Percentiles rank a stretch among this genome's conserved stretches.
Conservation (phyloP, 345 rosid genomes). For the Salix suchowensis region DNA sequence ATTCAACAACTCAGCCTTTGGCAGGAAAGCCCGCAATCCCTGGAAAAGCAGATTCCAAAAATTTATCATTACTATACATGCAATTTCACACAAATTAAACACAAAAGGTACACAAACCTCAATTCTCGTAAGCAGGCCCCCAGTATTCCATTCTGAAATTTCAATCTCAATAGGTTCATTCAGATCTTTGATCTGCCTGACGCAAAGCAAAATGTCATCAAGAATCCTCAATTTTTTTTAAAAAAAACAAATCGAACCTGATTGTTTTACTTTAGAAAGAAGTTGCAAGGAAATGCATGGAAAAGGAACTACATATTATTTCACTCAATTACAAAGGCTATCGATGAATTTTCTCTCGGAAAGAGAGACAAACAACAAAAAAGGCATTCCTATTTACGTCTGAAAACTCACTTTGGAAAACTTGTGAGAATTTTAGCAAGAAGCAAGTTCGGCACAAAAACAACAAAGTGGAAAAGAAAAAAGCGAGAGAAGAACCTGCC, state of each 20-base stretch:
- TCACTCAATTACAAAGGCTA: neutral
- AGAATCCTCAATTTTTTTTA: constrained; percentile 8
- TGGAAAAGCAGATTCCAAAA: constrained; percentile 29
- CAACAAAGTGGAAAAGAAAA: neutral
- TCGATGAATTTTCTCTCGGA: neutral
- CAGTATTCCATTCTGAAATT: constrained; percentile 86
- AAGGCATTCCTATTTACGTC: neutral
- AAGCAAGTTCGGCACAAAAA: neutral
- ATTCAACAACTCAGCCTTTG: constrained; percentile 68
- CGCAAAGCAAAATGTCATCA: constrained; percentile 5
- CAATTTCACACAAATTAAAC: constrained; percentile 1
- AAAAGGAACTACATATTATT: no score
- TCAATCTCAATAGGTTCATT: constrained; percentile 76
- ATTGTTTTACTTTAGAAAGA: neutral
- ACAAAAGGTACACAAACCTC: constrained; percentile 44
- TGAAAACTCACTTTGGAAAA: neutral
- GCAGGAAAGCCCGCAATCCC: constrained; percentile 90
- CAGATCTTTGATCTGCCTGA: constrained; percentile 67
- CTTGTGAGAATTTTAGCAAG: neutral
- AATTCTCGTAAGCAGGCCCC: constrained; percentile 79
- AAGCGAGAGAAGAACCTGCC: constrained; percentile 90
- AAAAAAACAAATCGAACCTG: neutral
- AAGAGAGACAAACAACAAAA: neutral
- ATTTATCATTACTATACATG: neutral
- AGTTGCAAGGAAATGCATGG: neutral